Conservation (phyloP, 805 yeast genomes). For the Jamesozyma piceae region DNA sequence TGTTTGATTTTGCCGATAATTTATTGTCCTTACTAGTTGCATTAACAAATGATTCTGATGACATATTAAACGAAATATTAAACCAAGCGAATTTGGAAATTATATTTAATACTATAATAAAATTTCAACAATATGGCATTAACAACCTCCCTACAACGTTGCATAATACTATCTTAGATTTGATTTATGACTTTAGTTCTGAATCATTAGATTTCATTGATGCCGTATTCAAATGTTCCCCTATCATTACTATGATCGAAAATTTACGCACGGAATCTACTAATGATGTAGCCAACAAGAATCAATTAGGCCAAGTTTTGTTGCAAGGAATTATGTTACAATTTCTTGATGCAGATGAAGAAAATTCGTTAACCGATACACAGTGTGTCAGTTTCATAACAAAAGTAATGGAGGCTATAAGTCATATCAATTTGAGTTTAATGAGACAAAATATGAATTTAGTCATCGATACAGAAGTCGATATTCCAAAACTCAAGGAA, state of each 20-base stretch:
- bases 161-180: constrained; percentile 46
- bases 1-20: constrained; percentile 66
- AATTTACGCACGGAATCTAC: not conserved
- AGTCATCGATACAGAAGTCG: constrained; percentile 6
- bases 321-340: constrained; percentile 34
- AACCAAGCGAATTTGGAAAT: constrained; percentile 19
- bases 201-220: constrained; percentile 48
- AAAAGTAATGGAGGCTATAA: constrained; percentile 20
- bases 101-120: constrained; percentile 22
- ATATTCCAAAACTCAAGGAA: constrained; percentile 26
- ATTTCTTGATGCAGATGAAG: constrained; percentile 25
- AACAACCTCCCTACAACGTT: constrained; percentile 34
- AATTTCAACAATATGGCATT: constrained; percentile 24
- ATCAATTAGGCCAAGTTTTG: constrained; percentile 29
- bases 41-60: constrained; percentile 54
- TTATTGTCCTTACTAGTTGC: constrained; percentile 59
- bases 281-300: constrained; percentile 7
- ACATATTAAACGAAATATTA: constrained; percentile 40
- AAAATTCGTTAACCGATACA: constrained; percentile 6
- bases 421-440: constrained; percentile 27
- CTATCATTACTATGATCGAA: constrained; percentile 3
- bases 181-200: constrained; percentile 50
- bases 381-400: constrained; percentile 20
- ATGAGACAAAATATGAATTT: constrained; percentile 20
- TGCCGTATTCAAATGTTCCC: constrained; percentile 10